Conservation (phyloP, 2,329 filamentous ascomycete species). For the Xylariaceae sp. region DNA sequence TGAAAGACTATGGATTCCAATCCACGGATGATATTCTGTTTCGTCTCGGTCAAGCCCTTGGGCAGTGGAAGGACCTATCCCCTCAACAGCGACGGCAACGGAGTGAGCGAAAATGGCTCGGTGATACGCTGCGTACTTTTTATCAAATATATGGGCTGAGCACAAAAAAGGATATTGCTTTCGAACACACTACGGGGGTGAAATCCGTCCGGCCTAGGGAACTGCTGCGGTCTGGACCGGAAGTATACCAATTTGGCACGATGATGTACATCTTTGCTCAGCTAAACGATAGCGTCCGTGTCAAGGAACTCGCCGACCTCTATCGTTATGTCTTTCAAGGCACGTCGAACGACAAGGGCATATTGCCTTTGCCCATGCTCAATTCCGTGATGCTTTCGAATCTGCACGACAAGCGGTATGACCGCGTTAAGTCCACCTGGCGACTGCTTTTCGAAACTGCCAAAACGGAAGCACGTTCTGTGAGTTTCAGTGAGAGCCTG, state of each 20-base stretch:
- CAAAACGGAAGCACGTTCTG: slow-evolving; percentile 48
- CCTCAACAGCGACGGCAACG: slow-evolving; percentile 22
- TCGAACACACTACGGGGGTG: slow-evolving; percentile 11
- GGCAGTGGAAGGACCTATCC: slow-evolving; percentile 43
- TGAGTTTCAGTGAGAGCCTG: slow-evolving; percentile 29
- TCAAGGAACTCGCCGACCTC: slow-evolving; percentile 60
- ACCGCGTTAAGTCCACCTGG: slow-evolving; percentile 72
- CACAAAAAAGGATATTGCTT: slow-evolving; percentile 12
- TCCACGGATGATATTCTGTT: slow-evolving; percentile 52
- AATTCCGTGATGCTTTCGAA: slow-evolving; percentile 72
- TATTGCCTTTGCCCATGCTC: slow-evolving; percentile 61
- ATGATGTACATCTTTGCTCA: slow-evolving; percentile 49
- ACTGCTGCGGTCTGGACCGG: slow-evolving; percentile 28
- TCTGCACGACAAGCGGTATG: slow-evolving; percentile 60
- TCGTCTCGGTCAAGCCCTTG: slow-evolving; percentile 50
- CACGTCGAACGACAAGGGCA: slow-evolving; percentile 38
- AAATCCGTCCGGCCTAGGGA: slow-evolving; percentile 16
- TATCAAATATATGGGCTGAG: slow-evolving; percentile 38
- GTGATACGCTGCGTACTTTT: slow-evolving; percentile 44
- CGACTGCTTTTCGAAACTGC: slow-evolving; percentile 61
- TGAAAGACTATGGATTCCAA: slow-evolving; percentile 50
- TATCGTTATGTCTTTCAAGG: slow-evolving; percentile 53
- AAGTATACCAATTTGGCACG: slow-evolving; percentile 46
- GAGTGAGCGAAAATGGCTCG: slow-evolving; percentile 38
- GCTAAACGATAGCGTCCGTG: slow-evolving; percentile 58